Base-by-base conservation (phyloP, 78 protist species). In the Neovahlkampfia damariscottae region DNA sequence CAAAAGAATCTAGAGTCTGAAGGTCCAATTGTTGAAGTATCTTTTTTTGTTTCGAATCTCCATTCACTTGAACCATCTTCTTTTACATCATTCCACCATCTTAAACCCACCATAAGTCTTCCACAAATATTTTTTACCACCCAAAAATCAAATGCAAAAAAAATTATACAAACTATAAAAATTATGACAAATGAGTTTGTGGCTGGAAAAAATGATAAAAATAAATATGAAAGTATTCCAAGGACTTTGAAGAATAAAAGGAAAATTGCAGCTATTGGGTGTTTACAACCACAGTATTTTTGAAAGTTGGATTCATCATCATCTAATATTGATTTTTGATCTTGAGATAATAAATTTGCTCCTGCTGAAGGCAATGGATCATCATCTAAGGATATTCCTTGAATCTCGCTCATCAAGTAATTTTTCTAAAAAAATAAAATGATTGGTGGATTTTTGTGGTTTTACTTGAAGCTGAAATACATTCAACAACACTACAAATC, bases 31-130 rank as follows among this genome's bases (percentile, higher is more conserved):
- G 0, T 1, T 2, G 10, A 3, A 3, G 30, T 9, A n/a, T 68
- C 40, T 35, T 3, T 58, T 5, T 2, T 68, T 9, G 90, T 77
- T 72, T 92, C 96, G 40, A 83, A 92, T n/a, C 59, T 67, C 96
- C 96, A 92, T 30, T 66, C 84, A 40, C 73, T 82, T 3, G 66
- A 5, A 3, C 96, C 96, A 67, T 92, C 89, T 1, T 76, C 89
- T 2, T 50, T 40, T 6, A 90, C 87, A 29, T 77, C 77, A 77
- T 85, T 90, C 96, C 96, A 92, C 91, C 93, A 92, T 36, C 96
- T 78, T 32, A 88, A 74, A 3, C 91, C 93, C 28, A 90, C 96
- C 2, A 92, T 70, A 28, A 89, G 8, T 2, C 96, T 30, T 28
- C 96, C 96, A 7, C 90, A 30, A 4, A 92, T 74, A 66, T 92